phyloP scores from a whole-genome alignment of 352 stramenopile genomes.

The Pythium aristosporum region DNA sequence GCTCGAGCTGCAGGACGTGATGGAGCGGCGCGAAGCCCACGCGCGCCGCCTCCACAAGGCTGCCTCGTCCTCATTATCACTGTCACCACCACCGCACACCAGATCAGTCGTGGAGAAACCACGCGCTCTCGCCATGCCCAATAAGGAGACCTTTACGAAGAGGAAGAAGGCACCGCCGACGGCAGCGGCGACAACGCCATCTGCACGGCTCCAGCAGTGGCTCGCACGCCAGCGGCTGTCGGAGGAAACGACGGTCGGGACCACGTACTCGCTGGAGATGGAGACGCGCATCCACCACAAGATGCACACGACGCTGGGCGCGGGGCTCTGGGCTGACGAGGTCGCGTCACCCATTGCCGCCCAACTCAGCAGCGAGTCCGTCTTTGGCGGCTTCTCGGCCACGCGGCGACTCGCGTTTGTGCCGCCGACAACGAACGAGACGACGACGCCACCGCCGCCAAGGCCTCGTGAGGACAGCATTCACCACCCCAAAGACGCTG shows the following conservation, averaged over 20 bases:
- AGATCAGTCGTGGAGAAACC: not conserved
- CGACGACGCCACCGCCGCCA: not conserved
- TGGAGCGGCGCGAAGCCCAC: conserved; percentile 26
- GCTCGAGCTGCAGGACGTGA: conserved; percentile 45
- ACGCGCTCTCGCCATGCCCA: not conserved
- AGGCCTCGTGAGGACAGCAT: not conserved
- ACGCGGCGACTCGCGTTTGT: conserved; percentile 38
- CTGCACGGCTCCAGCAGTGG: conserved; percentile 22
- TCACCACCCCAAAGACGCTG: not conserved
- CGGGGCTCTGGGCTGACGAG: conserved; percentile 41
- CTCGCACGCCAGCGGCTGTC: not conserved
- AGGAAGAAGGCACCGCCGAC: conserved; percentile 3
- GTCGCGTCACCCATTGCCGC: conserved; percentile 49
- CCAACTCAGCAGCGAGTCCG: conserved; percentile 55
- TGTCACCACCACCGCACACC: no score
- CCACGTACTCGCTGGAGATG: conserved; percentile 41
- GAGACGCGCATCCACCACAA: conserved; percentile 31
- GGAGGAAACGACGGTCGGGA: not conserved
- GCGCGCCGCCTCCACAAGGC: not conserved
- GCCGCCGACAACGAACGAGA: conserved; percentile 2
- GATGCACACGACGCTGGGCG: conserved; percentile 25
- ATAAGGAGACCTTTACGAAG: not conserved
- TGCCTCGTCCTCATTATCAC: not conserved
- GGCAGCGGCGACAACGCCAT: not conserved
- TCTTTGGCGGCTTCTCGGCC: conserved; percentile 44